These are phyloP conservation scores for Metschnikowia cubensis DNA, from an alignment of 805 yeast species.

Conservation along the genomic window DNA sequence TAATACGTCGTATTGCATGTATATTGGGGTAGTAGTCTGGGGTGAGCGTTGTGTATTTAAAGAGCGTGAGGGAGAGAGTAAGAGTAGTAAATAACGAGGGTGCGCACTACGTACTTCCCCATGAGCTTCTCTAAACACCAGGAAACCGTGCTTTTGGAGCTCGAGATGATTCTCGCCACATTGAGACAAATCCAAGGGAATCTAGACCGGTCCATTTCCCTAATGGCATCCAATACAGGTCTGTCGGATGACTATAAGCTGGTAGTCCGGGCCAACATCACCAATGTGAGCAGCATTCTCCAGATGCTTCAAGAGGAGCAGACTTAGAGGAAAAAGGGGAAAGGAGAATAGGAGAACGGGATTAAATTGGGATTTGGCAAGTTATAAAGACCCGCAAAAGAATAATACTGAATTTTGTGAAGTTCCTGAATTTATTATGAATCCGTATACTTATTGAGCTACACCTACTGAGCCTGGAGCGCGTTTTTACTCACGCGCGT, in stretches of 20 bases:
- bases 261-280: slow-evolving; percentile 18
- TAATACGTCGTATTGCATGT: background rate
- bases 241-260: slow-evolving; percentile 11
- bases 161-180: slow-evolving; percentile 33
- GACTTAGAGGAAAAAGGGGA: too few relatives aligned
- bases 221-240: slow-evolving; percentile 11
- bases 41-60: too few relatives aligned
- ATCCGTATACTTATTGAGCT: too few relatives aligned
- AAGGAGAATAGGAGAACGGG: too few relatives aligned
- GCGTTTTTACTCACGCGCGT: slow-evolving; percentile 3
- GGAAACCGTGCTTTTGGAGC: slow-evolving; percentile 28
- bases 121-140: slow-evolving; percentile 13
- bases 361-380: background rate
- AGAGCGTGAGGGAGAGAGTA: too few relatives aligned
- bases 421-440: too few relatives aligned
- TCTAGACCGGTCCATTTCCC: slow-evolving; percentile 22
- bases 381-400: background rate
- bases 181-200: slow-evolving; percentile 28
- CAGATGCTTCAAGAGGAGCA: slow-evolving; percentile 6
- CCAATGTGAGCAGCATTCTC: slow-evolving; percentile 18
- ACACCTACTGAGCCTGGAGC: background rate
- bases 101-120: background rate
- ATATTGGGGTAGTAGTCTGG: too few relatives aligned
- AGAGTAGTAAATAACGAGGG: too few relatives aligned
- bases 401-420: background rate